Base-by-base conservation (phyloP, 78 protist species). In the Capsaspora owczarzaki region DNA sequence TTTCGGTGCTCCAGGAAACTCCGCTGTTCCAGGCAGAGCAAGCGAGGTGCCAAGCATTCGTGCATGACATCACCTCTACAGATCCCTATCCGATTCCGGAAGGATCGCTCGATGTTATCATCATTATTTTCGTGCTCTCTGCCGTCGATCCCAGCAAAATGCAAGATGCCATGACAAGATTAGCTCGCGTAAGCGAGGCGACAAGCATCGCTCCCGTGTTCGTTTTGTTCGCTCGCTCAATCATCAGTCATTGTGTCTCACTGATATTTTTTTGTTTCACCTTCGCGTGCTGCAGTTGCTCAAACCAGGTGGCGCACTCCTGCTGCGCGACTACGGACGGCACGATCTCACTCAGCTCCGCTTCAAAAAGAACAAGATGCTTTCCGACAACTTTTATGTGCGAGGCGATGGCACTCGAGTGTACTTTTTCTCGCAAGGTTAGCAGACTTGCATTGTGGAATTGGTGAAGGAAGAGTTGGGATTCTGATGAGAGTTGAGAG, bases 361-460 rank as follows among this genome's bases (percentile, higher is more conserved):
- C 33, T 46, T 74, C 78, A 75, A 38, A 37, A 3, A 14, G 77
- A 37, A 42, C 61, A 43, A 27, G 25, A 0, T 1, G 22, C 61
- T 82, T 19, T 43, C 23, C 14, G 83, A 69, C 38, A 77, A 74
- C 76, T 80, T 71, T 16, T 79, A 71, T 56, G 83, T 79, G 4
- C 83, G 90, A 19, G 84, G 83, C 42, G 90, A 87, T 22, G 86
- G 84, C 43, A 87, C 90, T 2, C 81, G 80, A 29, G 83, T 43
- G 19, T 87, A 82, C 46, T 87, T 40, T 37, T 87, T 81, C 79
- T 1, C 43, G 27, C 1, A 31, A 16, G 66, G 66, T 56, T 4
- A 16, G 66, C 29, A 4, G 20, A 25, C 16, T 16, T 49, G 56
- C 66, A 25, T 6, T 29, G 14, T n/a, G n/a, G 69, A 20, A 14